Base-by-base conservation (phyloP, 108 stramenopile species). In the Cyclostephanos invisitatus region DNA sequence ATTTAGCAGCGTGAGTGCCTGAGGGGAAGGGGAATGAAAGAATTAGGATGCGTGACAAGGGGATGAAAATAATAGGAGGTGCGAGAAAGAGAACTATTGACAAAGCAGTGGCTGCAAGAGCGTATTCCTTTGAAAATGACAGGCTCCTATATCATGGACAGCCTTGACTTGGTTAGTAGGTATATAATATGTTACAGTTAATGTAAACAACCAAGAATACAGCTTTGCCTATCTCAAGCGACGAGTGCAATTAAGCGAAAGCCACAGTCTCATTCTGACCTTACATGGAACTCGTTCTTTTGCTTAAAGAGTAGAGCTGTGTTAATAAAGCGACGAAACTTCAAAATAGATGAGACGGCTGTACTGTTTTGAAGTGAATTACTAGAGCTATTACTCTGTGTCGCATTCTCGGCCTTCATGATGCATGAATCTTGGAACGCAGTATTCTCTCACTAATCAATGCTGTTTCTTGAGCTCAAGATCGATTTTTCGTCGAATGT, bases 381-480 rank as follows among this genome's bases (percentile, higher is more conserved):
- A 3, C 44, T 46, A 46, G 44, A 46, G 44, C 12, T 15, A 46
- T 46, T 46, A 14, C 15, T 6, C 8, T 11, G 44, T 46, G 2
- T 46, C 44, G 17, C 17, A 46, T 14, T 14, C 44, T 46, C 0
- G 14, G 15, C 44, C 44, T 46, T 15, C 3, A 3, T 46, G 14
- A 46, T 46, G 44, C 15, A 14, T 3, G 0, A 15, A 46, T n/a
- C n/a, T n/a, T n/a, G 14, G 14, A 14, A 15, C 15, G 3, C 15
- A 2, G 6, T 59, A 32, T 59, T 8, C 38, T 44, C 21, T 71
- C 72, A 86, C 86, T 73, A 81, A 82, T 61, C 40, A 61, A 17
- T 61, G 60, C 22, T 83, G 78, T 62, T 91, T 91, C 67, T 94
- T 91, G 25, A 94, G 81, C 51, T 94, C 93, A 36, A 83, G 36